Conservation (phyloP, 257 asterid genomes). For the Paulownia fortunei region DNA sequence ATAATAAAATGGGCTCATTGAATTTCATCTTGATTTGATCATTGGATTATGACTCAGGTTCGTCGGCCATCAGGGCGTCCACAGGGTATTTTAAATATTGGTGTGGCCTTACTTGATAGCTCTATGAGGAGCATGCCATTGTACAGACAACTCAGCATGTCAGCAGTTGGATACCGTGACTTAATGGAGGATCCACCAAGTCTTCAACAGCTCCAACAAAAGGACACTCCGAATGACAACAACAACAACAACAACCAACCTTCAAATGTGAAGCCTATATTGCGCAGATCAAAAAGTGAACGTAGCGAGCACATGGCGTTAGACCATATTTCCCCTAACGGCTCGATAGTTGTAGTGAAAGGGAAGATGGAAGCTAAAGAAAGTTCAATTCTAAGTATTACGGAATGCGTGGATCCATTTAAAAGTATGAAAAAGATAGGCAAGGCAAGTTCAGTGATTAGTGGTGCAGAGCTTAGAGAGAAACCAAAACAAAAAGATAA, state of each 20-base stretch:
- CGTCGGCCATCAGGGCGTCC: slow-evolving; percentile 95
- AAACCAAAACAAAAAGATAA: slow-evolving; percentile 39
- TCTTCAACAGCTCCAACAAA: slow-evolving; percentile 27
- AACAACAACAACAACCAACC: neutral
- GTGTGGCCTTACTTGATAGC: slow-evolving; percentile 78
- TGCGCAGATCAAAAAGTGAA: slow-evolving; percentile 65
- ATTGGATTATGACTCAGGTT: slow-evolving; percentile 42
- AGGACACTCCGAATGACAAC: neutral
- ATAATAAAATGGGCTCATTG: too few relatives aligned
- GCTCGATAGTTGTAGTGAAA: slow-evolving; percentile 48
- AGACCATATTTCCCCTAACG: slow-evolving; percentile 43
- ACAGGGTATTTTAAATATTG: slow-evolving; percentile 85
- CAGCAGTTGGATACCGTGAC: slow-evolving; percentile 71
- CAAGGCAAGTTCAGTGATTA: slow-evolving; percentile 80
- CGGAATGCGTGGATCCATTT: slow-evolving; percentile 47
- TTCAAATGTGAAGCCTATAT: slow-evolving; percentile 39
- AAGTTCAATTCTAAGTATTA: slow-evolving; percentile 65
- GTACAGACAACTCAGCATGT: slow-evolving; percentile 60
- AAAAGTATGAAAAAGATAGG: slow-evolving; percentile 37
- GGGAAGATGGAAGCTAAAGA: slow-evolving; percentile 43
- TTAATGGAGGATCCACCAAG: slow-evolving; percentile 52
- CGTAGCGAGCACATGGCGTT: slow-evolving; percentile 63
- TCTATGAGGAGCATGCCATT: slow-evolving; percentile 86
- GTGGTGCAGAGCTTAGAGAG: slow-evolving; percentile 61
- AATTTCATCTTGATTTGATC: neutral